Evolutionary conservation across 148 eudicot species (phyloP).

Genomic region (Rhododendron simsii): DNA sequence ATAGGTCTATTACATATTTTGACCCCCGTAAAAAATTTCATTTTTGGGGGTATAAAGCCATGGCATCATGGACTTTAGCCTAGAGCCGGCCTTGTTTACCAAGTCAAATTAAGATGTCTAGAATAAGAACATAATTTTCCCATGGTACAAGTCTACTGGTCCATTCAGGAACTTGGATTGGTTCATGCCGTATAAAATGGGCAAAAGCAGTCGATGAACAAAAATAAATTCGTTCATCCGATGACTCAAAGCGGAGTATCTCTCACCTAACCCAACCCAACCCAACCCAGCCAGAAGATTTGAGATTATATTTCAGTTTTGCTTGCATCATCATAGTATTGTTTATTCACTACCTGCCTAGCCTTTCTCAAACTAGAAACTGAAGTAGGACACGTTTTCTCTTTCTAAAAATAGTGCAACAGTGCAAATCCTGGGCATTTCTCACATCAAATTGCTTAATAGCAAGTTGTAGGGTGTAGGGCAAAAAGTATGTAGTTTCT

Average conservation of each 20-base stretch:
- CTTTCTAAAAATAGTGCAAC: background rate
- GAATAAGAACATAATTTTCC: too few species aligned
- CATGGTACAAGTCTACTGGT: too few species aligned
- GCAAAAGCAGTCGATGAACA: too few species aligned
- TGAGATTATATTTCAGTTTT: background rate
- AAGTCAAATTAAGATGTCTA: too few species aligned
- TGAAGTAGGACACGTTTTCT: background rate
- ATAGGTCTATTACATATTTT: too few species aligned
- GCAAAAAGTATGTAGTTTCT: background rate
- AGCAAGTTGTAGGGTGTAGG: background rate
- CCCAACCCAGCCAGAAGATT: background rate
- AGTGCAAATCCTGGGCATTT: background rate
- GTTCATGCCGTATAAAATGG: too few species aligned
- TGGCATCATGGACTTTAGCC: too few species aligned
- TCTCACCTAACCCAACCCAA: conserved; percentile 19
- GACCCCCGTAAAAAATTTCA: too few species aligned
- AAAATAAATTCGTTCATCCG: too few species aligned
- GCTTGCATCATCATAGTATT: background rate
- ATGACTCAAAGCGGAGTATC: background rate
- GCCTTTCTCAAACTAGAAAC: background rate
- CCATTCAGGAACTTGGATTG: too few species aligned
- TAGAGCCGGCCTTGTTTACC: too few species aligned
- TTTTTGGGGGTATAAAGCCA: too few species aligned
- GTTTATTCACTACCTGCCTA: background rate
- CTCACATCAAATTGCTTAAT: background rate